Evolutionary conservation across 352 stramenopile species (phyloP).

Genomic region (Phytopythium delawarense): DNA sequence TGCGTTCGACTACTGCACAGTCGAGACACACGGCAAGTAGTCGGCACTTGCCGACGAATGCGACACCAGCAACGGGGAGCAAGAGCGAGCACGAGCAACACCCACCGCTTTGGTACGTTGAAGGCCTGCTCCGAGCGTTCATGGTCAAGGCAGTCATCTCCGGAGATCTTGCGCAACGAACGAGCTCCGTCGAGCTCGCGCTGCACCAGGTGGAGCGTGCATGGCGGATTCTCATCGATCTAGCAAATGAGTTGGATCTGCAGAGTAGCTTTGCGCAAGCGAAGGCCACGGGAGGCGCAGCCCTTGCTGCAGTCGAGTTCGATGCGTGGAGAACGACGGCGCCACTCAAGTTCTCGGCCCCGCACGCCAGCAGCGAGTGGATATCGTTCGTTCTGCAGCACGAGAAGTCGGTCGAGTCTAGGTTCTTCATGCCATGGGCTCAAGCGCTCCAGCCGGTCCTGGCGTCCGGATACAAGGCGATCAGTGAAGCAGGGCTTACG

Average conservation of each 20-base stretch:
- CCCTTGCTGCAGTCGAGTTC: constrained; percentile 28
- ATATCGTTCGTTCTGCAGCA: constrained; percentile 43
- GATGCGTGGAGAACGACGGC: constrained; percentile 53
- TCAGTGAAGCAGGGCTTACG: constrained; percentile 52
- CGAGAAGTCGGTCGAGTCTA: constrained; percentile 25
- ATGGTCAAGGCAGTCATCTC: constrained; percentile 36
- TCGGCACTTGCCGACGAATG: background rate
- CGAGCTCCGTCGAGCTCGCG: constrained; percentile 24
- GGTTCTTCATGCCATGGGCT: constrained; percentile 54
- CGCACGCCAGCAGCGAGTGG: constrained; percentile 30
- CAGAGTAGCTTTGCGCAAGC: constrained; percentile 29
- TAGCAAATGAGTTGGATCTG: constrained; percentile 40
- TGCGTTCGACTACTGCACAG: background rate
- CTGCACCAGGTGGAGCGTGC: constrained; percentile 38
- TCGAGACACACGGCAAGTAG: background rate
- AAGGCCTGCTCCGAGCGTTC: constrained; percentile 58
- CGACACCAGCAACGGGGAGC: constrained; percentile 1
- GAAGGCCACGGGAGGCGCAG: constrained; percentile 6
- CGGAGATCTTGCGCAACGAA: constrained; percentile 27
- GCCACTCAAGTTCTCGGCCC: constrained; percentile 20
- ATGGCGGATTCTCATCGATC: constrained; percentile 47
- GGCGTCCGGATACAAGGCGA: constrained; percentile 9
- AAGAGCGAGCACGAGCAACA: background rate
- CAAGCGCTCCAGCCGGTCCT: constrained; percentile 21
- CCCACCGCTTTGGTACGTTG: constrained; percentile 43